phyloP scores from a whole-genome alignment of 306 rosid species.

The Trifolium fragiferum region DNA sequence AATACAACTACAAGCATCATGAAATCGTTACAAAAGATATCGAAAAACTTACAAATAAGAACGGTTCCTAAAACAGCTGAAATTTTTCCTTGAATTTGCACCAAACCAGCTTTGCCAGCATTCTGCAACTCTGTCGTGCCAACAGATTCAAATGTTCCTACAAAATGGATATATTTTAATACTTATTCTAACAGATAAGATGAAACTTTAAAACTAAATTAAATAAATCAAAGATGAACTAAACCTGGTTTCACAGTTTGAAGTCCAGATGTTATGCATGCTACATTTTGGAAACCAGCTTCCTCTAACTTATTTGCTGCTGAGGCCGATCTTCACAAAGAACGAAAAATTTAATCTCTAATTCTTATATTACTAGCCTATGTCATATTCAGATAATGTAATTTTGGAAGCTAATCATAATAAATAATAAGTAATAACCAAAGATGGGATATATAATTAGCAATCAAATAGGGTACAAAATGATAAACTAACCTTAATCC shows the following conservation, averaged over 20 bases:
- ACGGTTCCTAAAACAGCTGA: constrained; percentile 90
- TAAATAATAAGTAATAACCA: neutral
- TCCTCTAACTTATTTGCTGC: constrained; percentile 77
- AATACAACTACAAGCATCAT: constrained; percentile 22
- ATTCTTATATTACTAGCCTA: neutral
- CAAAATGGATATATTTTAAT: constrained; percentile 28
- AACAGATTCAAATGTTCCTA: constrained; percentile 82
- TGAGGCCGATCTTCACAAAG: constrained; percentile 72
- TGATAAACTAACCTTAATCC: constrained; percentile 77
- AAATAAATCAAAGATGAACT: constrained; percentile 7
- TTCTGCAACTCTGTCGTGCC: constrained; percentile 81
- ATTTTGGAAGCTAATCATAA: constrained; percentile 23
- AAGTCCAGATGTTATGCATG: constrained; percentile 88
- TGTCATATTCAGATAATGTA: neutral
- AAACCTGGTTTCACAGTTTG: constrained; percentile 83
- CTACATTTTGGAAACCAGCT: constrained; percentile 78
- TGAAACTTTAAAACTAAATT: neutral
- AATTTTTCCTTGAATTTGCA: constrained; percentile 85
- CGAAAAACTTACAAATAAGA: constrained; percentile 73
- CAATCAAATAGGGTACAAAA: constrained; percentile 22
- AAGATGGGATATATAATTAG: neutral
- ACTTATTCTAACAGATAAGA: neutral
- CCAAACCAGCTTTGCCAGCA: constrained; percentile 95
- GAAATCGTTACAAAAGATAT: constrained; percentile 9
- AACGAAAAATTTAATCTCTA: constrained; percentile 24